Conservation (phyloP, 2,329 filamentous ascomycete species). For the Alternaria postmessia region DNA sequence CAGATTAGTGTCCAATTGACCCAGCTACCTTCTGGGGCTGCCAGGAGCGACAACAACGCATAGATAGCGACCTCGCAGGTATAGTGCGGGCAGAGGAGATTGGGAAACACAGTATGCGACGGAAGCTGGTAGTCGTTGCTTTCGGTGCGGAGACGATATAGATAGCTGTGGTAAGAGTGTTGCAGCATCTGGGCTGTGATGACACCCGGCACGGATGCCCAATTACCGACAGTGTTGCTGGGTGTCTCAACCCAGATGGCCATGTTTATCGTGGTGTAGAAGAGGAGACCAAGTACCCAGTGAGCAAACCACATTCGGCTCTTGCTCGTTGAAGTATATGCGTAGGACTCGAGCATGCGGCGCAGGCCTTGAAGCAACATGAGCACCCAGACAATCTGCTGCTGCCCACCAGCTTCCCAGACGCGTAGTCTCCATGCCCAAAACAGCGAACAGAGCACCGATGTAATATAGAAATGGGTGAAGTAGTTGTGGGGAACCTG, state of each 20-base stretch:
- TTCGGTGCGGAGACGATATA: conserved; percentile 52
- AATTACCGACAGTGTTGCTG: conserved; percentile 34
- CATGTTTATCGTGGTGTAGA: conserved; percentile 77
- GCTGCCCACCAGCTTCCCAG: conserved; percentile 57
- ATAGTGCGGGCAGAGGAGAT: conserved; percentile 87
- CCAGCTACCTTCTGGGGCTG: conserved; percentile 71
- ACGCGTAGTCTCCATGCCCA: conserved; percentile 73
- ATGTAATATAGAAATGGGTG: conserved; percentile 82
- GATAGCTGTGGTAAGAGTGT: conserved; percentile 64
- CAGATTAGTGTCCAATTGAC: conserved; percentile 78
- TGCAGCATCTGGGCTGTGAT: conserved; percentile 75
- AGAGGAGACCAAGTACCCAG: conserved; percentile 79
- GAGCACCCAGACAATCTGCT: conserved; percentile 72
- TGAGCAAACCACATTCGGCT: conserved; percentile 87
- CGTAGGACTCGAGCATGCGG: conserved; percentile 77
- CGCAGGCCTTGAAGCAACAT: conserved; percentile 79
- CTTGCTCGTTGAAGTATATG: conserved; percentile 71
- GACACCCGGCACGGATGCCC: conserved; percentile 70
- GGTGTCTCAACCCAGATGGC: conserved; percentile 86
- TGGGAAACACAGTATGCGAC: conserved; percentile 72
- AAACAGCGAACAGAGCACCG: conserved; percentile 72
- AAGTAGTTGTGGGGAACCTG: conserved; percentile 91
- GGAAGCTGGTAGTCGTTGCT: conserved; percentile 80
- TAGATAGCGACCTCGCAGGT: conserved; percentile 88
- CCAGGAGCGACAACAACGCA: conserved; percentile 74